Evolutionary conservation across 495 filamentous ascomycete genomes (phyloP), one percentile per base, ranked within the genome.

Genomic region (Penicillium cosmopolitanum): DNA sequence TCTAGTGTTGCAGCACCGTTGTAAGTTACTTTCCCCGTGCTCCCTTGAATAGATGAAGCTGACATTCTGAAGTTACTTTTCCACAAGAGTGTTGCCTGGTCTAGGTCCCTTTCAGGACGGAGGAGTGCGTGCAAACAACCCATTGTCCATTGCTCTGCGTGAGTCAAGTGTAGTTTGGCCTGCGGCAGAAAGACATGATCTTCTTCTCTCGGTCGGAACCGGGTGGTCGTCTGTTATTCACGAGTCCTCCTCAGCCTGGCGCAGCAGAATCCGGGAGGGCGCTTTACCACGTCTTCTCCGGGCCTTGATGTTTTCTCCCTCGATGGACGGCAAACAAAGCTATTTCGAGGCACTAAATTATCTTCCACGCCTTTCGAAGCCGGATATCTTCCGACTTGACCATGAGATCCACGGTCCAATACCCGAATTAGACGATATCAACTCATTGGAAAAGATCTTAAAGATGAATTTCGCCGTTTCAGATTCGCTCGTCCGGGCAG

Each of bases 81-180:
- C 44, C 15, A 65, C 72, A 4, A 70, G 70, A 50, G 19, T 46
- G 21, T 61, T 78, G 3, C 46, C 60, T 11, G 67, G 68, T 0
- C 53, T 76, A 28, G 70, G 70, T 8, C 65, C 68, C 0, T 69
- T 78, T 25, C 73, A 78, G 58, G 76, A 77, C 55, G 72, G 63
- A 12, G 74, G 73, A 1, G 63, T 71, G 13, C 55, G 62, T 1
- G 60, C 71, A 25, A 78, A 78, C 50, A 66, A 73, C 51, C 73
- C 73, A 1, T 44, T 68, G 0, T 50, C 60, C 11, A 57, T 64
- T 25, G 74, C 68, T 11, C 50, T 75, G n/a, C 62, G 42, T 25
- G 72, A 78, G 62, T 57, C 59, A 5, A 34, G 25, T 19, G 53
- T 63, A 0, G 65, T 76, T 43, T 77, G 66, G 61, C 74, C 70